phyloP scores from a whole-genome alignment of 805 yeast species.

The Schizosaccharomyces octosporus region DNA sequence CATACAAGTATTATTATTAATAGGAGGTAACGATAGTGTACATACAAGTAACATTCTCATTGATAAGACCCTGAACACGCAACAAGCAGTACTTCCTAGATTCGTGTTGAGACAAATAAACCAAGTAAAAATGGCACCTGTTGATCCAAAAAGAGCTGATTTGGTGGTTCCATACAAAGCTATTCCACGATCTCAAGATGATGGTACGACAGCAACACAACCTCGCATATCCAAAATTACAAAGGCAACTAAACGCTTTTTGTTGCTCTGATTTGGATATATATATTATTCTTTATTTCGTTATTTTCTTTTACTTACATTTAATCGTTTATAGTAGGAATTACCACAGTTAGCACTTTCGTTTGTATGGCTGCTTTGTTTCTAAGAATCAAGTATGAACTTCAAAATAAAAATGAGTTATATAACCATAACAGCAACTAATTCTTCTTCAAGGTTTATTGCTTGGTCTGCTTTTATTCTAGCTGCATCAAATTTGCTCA shows the following conservation, averaged over 20 bases:
- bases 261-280: neutral
- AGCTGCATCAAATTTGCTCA: neutral
- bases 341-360: neutral
- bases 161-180: neutral
- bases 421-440: no score
- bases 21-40: no score
- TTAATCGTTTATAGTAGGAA: neutral
- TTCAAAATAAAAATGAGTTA: neutral
- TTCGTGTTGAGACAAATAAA: neutral
- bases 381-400: neutral
- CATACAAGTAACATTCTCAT: no score
- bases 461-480: neutral
- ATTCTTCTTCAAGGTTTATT: neutral
- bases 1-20: no score
- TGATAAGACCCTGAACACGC: no score
- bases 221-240: no score
- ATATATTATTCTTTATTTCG: neutral
- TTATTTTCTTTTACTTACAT: neutral
- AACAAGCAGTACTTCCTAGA: no score
- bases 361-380: neutral
- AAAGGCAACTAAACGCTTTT: neutral
- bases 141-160: neutral
- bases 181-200: neutral
- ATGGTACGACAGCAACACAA: neutral
- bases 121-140: neutral